A percentile compares a stretch with the other conserved stretches of the same genome.
phyloP scores from a whole-genome alignment of 768 basidiomycete species.

The Phylloporus arenicola region DNA sequence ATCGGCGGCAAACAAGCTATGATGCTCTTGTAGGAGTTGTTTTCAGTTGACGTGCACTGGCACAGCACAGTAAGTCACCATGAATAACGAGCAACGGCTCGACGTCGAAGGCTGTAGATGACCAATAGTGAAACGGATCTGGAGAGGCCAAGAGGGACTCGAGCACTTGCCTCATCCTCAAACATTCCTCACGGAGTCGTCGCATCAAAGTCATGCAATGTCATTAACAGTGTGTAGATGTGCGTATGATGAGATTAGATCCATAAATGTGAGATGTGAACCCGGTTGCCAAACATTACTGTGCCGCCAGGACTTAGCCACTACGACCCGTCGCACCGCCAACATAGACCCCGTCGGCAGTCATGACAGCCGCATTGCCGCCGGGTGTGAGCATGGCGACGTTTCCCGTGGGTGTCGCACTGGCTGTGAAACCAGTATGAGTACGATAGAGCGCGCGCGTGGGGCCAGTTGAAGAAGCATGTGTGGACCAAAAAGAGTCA shows the following conservation, averaged over 20 bases:
- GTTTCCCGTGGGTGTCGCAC: constrained; percentile 22
- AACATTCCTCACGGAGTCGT: not conserved
- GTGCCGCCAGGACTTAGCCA: not conserved
- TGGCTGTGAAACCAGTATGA: constrained; percentile 25
- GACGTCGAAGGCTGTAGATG: no score
- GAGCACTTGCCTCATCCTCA: no score
- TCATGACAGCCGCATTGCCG: constrained; percentile 29
- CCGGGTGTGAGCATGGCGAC: constrained; percentile 31
- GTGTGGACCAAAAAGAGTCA: constrained; percentile 61
- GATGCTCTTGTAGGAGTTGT: no score
- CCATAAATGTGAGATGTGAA: constrained; percentile 10
- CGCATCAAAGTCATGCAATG: not conserved
- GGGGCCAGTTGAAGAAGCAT: constrained; percentile 30
- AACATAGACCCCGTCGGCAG: constrained; percentile 29
- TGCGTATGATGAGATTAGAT: constrained; percentile 22
- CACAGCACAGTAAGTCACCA: no score
- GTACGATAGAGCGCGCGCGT: constrained; percentile 29
- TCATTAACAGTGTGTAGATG: constrained; percentile 17
- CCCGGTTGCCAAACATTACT: not conserved
- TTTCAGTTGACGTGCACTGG: no score
- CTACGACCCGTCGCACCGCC: constrained; percentile 18
- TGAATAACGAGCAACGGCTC: no score
- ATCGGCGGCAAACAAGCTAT: no score
- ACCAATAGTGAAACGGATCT: not conserved
- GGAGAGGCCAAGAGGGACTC: not conserved